Evolutionary conservation across 2,329 filamentous ascomycete genomes (phyloP), one percentile per base, ranked within the genome.

Genomic region (Fusarium sp.): DNA sequence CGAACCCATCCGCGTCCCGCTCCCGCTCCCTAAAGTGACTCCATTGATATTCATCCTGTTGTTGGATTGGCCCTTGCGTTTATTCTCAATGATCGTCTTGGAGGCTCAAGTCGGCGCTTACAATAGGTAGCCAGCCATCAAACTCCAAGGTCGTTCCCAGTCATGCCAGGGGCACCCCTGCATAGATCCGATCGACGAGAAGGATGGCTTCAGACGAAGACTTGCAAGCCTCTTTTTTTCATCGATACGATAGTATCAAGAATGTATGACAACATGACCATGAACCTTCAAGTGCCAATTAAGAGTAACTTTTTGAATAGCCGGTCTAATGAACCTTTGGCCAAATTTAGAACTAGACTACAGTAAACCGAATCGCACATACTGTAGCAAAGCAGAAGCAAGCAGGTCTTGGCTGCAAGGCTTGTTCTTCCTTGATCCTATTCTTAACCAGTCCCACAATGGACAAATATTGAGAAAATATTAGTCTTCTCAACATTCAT

Each of bases 131-230:
- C 64, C 67, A 69, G 59, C 64, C 52, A 55, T 46, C 57, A 51
- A 27, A 51, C 37, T 65, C 25, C 53, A 63, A 67, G 67, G 61
- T 48, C 61, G 40, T 49, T 66, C 69, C 63, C 64, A 57, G 55
- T 46, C 32, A 32, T 42, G 47, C 53, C 56, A 57, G 59, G 59
- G 48, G 16, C 46, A 65, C 71, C 73, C 71, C 66, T 75, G 73
- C 32, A 73, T 56, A 68, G 68, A 75, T 72, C 73, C 61, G 73
- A 75, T 75, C 73, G 73, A 65, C 64, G 58, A 49, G 70, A 65
- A 67, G 60, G 44, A 30, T 49, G 49, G 7, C 34, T 57, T 68
- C 58, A 73, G 61, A 63, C 61, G 61, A 57, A 56, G 53, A 40
- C 57, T 51, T 42, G 27, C 47, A 71, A 69, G 54, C 60, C 59